Base-by-base conservation (phyloP, 2,329 filamentous ascomycete genomes). In the Trichophyton schoenleinii region DNA sequence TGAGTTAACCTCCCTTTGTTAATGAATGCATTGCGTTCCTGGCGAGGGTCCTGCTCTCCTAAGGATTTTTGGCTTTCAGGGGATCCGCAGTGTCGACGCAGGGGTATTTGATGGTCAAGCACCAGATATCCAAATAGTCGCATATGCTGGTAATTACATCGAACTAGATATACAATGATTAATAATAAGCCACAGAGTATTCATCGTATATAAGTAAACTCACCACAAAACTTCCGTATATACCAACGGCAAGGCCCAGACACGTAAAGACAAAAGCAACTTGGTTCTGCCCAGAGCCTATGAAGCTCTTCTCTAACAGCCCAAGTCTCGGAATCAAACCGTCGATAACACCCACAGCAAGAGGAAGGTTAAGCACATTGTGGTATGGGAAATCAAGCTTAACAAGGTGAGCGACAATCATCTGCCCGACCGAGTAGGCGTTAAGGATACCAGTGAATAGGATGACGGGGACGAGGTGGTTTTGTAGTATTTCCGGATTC, bases 101-200 rank as follows among this genome's bases (percentile, higher is more conserved):
- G 0, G 83, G 83, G 69, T 97, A 86, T 82, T 99, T 99, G 77
- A 99, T 99, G 1, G 89, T 95, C 72, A 99, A 79, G 72, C 94
- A 99, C 90, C 91, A 97, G 67, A 99, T 99, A 72, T 99, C 94
- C 64, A 97, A 81, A 73, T 95, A 96, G 73, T 99, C 94, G 76
- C 94, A 99, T 68, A 99, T 97, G 34, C 90, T 95, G 63, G 94
- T 90, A 67, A 99, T 96, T 61, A 97, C 91, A 72, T 97, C 94
- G 36, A 95, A 75, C 79, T 80, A 61, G 22, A 20, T 15, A 7
- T n/a, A 38, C 11, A 52, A 13, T 60, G 36, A 25, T 38, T 38
- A 20, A 38, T 18, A 46, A 15, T 31, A 25, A 9, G 6, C 13
- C 18, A 15, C 36, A 5, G 44, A 15, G 4, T 46, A 31, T 18